Evolutionary conservation across 2,329 filamentous ascomycete species (phyloP), one percentile per base, ranked within the genome.

Genomic region (Aspergillus phoenicis): DNA sequence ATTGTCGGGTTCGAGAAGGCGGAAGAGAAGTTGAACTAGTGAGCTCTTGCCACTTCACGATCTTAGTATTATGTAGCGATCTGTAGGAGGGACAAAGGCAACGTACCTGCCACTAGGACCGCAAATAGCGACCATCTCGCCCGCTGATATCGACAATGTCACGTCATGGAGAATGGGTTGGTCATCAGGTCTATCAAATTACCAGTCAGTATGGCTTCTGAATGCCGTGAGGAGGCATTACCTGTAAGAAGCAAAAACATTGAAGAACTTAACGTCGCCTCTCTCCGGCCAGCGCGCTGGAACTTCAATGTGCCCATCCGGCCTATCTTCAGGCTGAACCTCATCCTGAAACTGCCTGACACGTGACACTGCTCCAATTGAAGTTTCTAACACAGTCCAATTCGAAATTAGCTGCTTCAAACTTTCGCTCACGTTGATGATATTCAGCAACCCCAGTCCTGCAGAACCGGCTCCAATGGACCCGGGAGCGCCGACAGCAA

Each of bases 321-420:
- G 28, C 33, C 54, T 47, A 20, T 62, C 63, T 13, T 58, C 57
- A 8, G 77, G 56, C 87, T 84, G 11, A 87, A 71, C 7, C 85
- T 75, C 43, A 84, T 55, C 39, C 30, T 8, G 22, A 59, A 70
- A 69, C 15, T 62, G 39, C n/a, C 63, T 60, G n/a, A 70, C 58
- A 26, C 69, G 61, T 4, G 68, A 57, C 24, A 71, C 64, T 11
- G 82, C 82, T 13, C 83, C 83, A 33, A 86, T 76, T 11, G 78
- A 79, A 0, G 82, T 85, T 65, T 86, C 84, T 3, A 86, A 70
- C 22, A 76, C 72, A 0, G 83, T 84, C 82, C 82, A 85, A 24
- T 74, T 75, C n/a, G 72, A 65, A 17, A 82, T 72, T 13, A 82
- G 67, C 5, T 77, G 64, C 39, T 77, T 78, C 49, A 84, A 67